Base-by-base conservation (phyloP, 371 early-diverging fungal species). In the Mucor piriformis region DNA sequence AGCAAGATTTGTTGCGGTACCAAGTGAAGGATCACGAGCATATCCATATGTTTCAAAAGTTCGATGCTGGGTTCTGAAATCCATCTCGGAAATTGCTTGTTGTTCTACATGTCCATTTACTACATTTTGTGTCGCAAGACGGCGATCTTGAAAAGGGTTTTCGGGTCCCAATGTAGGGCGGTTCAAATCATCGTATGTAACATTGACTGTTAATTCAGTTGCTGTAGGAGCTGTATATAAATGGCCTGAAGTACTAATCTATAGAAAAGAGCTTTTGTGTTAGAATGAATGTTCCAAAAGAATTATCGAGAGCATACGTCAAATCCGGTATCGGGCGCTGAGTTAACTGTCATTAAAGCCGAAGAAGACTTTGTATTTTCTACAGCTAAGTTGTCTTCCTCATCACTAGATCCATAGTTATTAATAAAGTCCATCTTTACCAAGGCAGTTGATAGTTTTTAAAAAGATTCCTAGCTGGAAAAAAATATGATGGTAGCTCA, bases 11-110 rank as follows among this genome's bases (percentile, higher is more conserved):
- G 75, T 58, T 3, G 42, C n/a, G 2, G 67, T 63, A 40, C 73
- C 56, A 25, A 84, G 48, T 8, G 88, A 83, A 21, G 96, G 96
- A 79, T 96, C 90, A 46, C 88, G 81, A 24, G 96, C 92, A 70
- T 89, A 96, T 33, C 94, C 94, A 67, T 84, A 89, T 15, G 89
- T 83, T 50, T 86, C 76, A 66, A 88, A 95, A 0, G 93, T 93
- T 46, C 92, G 81, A 46, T 88, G 82, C 72, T 95, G 90, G 21
- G 87, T 84, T 53, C 87, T 77, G 64, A 95, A 95, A 54, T 88
- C 84, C 59, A 73, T 64, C 49, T 92, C 91, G 5, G 88, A 84
- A 66, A 91, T 89, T 37, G 82, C 82, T 61, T 91, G 88, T 50
- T 89, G 85, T 58, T 95, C 93, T 3, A 93, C 88, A 69, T 90